A percentile compares a stretch with the other conserved stretches of the same genome.
Evolutionary conservation across 345 rosid genomes (phyloP).

Genomic region (Populus tremula): DNA sequence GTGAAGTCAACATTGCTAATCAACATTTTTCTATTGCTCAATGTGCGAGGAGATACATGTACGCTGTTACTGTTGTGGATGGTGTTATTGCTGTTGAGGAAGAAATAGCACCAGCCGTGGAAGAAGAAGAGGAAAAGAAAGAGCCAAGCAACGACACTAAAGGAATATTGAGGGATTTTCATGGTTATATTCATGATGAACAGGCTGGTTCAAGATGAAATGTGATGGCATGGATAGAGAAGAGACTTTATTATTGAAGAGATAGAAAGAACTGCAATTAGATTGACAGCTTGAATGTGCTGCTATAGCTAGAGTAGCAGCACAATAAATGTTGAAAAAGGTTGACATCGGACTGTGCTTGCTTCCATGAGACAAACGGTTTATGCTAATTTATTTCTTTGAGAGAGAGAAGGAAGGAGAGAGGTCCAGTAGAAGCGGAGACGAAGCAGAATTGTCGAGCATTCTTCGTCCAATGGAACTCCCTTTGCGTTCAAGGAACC

Average conservation of each 20-base stretch:
- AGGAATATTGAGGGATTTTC: not conserved
- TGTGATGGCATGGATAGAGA: constrained; percentile 29
- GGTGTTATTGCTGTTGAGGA: not conserved
- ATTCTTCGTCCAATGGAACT: constrained; percentile 40
- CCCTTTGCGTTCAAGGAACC: constrained; percentile 72
- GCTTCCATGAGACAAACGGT: constrained; percentile 36
- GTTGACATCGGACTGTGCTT: constrained; percentile 25
- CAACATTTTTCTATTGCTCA: constrained; percentile 40
- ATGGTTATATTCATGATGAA: not conserved
- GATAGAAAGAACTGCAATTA: constrained; percentile 11
- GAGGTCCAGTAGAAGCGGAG: constrained; percentile 39
- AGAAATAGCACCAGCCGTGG: constrained; percentile 17
- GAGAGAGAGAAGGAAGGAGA: constrained; percentile 21
- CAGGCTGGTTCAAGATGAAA: not conserved
- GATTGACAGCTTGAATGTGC: constrained; percentile 25
- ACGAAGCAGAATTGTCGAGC: constrained; percentile 35
- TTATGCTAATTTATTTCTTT: constrained; percentile 2
- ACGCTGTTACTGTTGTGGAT: not conserved
- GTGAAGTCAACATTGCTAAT: constrained; percentile 51
- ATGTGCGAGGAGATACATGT: not conserved
- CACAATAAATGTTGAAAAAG: constrained; percentile 18
- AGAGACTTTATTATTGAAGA: not conserved
- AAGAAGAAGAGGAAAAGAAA: constrained; percentile 33
- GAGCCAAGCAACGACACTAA: constrained; percentile 14
- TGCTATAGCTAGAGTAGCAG: constrained; percentile 10